Percentiles rank a stretch among this genome's conserved stretches.
phyloP scores from a whole-genome alignment of 768 basidiomycete genomes.

The Mycena venus region DNA sequence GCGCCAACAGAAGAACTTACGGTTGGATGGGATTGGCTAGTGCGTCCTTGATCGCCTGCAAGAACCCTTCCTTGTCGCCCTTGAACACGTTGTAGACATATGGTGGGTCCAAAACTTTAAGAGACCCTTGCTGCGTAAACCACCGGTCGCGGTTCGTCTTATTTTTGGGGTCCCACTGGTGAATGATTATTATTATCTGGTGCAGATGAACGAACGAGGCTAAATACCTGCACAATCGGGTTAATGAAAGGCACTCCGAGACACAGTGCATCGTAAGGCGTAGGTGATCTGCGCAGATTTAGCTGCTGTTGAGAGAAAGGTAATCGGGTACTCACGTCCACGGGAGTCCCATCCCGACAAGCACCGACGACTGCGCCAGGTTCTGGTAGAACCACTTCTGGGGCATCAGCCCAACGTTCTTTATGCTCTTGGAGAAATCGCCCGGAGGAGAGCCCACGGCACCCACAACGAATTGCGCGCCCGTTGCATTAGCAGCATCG shows the following conservation, averaged over 20 bases:
- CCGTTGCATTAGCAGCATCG: background rate
- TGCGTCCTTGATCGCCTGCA: slow-evolving; percentile 43
- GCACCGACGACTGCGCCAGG: background rate
- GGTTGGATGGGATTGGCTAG: slow-evolving; percentile 44
- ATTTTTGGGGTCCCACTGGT: slow-evolving; percentile 43
- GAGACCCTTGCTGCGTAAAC: slow-evolving; percentile 46
- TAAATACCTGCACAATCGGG: too few species aligned
- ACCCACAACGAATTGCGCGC: background rate
- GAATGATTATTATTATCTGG: slow-evolving; percentile 5
- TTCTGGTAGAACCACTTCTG: slow-evolving; percentile 14
- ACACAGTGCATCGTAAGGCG: too few species aligned
- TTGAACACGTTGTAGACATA: slow-evolving; percentile 51
- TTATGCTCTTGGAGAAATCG: too few species aligned
- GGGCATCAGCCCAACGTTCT: slow-evolving; percentile 10
- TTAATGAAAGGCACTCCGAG: too few species aligned
- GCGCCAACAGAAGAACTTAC: too few species aligned
- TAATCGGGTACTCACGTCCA: background rate
- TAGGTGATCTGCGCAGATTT: too few species aligned
- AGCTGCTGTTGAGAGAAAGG: too few species aligned
- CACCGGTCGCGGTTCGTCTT: slow-evolving; percentile 44
- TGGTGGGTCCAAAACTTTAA: slow-evolving; percentile 46
- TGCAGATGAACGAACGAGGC: too few species aligned
- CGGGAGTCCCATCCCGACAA: slow-evolving; percentile 22
- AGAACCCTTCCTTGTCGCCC: slow-evolving; percentile 43
- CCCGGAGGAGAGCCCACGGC: too few species aligned